These are phyloP conservation scores for Chalciporus piperatus DNA, from an alignment of 768 basidiomycete species.

Conservation along the genomic window DNA sequence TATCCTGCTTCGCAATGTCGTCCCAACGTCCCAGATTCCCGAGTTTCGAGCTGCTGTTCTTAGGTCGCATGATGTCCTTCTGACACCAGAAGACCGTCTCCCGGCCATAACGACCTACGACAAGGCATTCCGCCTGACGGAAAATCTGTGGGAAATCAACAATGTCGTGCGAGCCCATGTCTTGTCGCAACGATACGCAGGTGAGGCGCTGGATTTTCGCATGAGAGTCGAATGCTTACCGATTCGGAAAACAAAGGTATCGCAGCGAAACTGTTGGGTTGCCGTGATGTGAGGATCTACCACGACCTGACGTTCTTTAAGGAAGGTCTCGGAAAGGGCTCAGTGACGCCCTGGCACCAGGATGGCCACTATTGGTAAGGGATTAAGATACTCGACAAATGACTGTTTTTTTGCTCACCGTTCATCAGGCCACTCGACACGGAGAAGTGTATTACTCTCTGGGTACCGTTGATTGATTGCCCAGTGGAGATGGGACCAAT, in stretches of 20 bases:
- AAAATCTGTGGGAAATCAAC: constrained; percentile 7
- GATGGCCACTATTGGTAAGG: no score
- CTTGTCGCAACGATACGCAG: constrained; percentile 5
- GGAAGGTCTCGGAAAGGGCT: constrained; percentile 4
- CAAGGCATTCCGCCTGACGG: constrained; percentile 5
- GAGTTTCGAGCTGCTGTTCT: constrained; percentile 3
- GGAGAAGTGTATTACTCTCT: constrained; percentile 7
- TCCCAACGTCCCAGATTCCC: no score
- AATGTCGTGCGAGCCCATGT: constrained; percentile 4
- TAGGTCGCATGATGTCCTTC: background rate
- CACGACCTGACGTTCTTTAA: constrained; percentile 9
- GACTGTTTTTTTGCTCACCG: no score
- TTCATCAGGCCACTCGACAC: constrained; percentile 1
- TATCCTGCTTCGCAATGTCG: no score
- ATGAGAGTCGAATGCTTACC: no score
- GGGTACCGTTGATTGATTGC: constrained; percentile 6
- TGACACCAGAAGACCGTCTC: background rate
- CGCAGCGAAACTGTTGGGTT: constrained; percentile 6
- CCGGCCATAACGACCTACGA: background rate
- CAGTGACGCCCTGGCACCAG: background rate
- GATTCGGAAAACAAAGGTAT: background rate
- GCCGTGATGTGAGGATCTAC: constrained; percentile 6
- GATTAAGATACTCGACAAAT: no score
- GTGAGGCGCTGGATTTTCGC: no score
- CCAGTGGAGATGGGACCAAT: constrained; percentile 6